A percentile compares a stretch with the other conserved stretches of the same genome.
phyloP scores from a whole-genome alignment of 208 protist genomes.

The Trypanosoma conorhini region DNA sequence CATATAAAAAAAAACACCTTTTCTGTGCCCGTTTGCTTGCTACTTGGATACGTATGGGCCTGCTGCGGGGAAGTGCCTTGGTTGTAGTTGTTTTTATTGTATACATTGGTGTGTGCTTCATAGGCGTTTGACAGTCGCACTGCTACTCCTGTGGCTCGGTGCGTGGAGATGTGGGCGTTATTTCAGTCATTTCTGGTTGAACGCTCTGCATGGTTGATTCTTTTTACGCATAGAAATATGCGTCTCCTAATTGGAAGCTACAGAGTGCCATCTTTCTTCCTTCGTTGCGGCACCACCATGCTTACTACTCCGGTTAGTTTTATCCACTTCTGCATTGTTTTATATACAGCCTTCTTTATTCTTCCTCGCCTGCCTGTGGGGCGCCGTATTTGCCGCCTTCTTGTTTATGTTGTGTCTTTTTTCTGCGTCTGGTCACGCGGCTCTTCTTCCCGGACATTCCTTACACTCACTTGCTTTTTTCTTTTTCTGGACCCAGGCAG shows the following conservation, averaged over 20 bases:
- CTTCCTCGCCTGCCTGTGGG: too few species aligned
- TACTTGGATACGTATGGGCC: too few species aligned
- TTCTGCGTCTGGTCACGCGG: too few species aligned
- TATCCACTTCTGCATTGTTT: neutral
- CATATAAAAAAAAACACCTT: too few species aligned
- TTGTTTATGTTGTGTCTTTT: too few species aligned
- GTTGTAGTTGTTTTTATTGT: too few species aligned
- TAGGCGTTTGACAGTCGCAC: too few species aligned
- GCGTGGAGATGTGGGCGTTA: neutral
- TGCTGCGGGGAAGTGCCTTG: too few species aligned
- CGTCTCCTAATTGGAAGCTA: neutral
- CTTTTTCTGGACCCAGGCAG: constrained; percentile 11
- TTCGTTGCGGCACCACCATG: neutral
- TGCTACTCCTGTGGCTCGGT: too few species aligned
- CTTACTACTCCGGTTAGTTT: neutral
- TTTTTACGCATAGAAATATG: neutral
- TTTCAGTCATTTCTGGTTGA: neutral
- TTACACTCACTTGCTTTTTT: constrained; percentile 14
- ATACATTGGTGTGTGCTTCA: too few species aligned
- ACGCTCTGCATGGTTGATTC: neutral
- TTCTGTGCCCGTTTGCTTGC: too few species aligned
- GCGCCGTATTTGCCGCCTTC: too few species aligned
- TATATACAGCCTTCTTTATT: neutral
- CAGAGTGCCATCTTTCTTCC: neutral
- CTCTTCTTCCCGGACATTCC: neutral